A percentile compares a stretch with the other conserved stretches of the same genome.
Conservation (phyloP, 208 protist species). For the Strigomonas culicis region DNA sequence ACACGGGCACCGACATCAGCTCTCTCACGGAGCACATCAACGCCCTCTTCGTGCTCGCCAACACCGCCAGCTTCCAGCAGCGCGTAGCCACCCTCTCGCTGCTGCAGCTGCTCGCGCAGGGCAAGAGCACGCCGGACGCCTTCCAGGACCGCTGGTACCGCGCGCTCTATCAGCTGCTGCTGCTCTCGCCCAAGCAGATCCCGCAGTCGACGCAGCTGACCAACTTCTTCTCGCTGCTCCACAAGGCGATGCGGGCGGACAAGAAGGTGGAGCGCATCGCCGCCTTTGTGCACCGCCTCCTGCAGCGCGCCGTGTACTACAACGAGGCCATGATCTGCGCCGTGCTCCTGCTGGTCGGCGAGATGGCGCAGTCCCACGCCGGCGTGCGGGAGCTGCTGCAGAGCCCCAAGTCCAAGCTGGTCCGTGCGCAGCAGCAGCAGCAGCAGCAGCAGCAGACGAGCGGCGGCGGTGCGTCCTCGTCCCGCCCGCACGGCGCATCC, state of each 20-base stretch:
- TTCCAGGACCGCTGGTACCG: constrained; percentile 90
- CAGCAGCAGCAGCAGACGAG: neutral
- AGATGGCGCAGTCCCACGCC: constrained; percentile 65
- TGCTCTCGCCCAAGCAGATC: constrained; percentile 87
- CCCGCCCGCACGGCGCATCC: neutral
- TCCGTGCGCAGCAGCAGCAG: neutral
- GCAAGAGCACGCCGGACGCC: constrained; percentile 52
- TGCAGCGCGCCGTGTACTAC: constrained; percentile 86
- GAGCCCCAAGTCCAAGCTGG: constrained; percentile 10
- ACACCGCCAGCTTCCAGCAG: constrained; percentile 86
- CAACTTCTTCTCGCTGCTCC: constrained; percentile 86
- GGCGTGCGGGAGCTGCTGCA: constrained; percentile 46
- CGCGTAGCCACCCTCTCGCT: constrained; percentile 84
- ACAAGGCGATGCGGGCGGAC: constrained; percentile 86
- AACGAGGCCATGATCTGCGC: constrained; percentile 84
- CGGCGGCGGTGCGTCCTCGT: neutral
- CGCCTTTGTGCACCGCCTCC: constrained; percentile 88
- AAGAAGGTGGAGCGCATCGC: constrained; percentile 77
- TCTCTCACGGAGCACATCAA: constrained; percentile 82
- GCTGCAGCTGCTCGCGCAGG: constrained; percentile 79
- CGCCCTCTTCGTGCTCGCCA: constrained; percentile 87
- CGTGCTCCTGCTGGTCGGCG: constrained; percentile 85
- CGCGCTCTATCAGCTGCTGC: constrained; percentile 83
- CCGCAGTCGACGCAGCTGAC: constrained; percentile 86
- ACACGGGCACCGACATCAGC: constrained; percentile 77